Percentiles rank a stretch among this genome's conserved stretches.
These are phyloP conservation scores for Eustoma russellianum DNA, from an alignment of 257 asterid species.

Conservation along the genomic window DNA sequence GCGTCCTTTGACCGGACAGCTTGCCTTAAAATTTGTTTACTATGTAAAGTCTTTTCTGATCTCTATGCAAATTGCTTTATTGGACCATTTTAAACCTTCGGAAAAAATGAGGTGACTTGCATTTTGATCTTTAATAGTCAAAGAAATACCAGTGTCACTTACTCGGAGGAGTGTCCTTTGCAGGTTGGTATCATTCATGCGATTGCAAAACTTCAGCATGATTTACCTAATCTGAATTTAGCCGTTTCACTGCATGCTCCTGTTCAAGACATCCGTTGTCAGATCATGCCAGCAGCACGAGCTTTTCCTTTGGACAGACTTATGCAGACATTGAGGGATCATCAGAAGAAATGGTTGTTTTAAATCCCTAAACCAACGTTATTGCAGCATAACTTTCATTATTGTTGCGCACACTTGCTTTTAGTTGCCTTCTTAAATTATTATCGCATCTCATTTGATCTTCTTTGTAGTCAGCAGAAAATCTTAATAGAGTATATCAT, in stretches of 20 bases:
- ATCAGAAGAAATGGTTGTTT: constrained; percentile 66
- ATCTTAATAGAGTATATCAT: constrained; percentile 94
- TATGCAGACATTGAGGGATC: constrained; percentile 64
- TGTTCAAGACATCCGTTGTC: constrained; percentile 88
- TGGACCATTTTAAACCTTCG: not conserved
- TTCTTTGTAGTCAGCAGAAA: constrained; percentile 69
- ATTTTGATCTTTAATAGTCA: not conserved
- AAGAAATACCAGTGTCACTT: not conserved
- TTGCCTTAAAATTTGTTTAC: not conserved
- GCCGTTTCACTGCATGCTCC: constrained; percentile 98
- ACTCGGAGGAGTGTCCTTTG: not conserved
- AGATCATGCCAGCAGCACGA: constrained; percentile 98
- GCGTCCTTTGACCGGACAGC: constrained; percentile 10
- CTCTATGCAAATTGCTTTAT: not conserved
- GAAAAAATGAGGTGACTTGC: not conserved
- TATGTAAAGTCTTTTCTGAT: not conserved
- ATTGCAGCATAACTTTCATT: not conserved
- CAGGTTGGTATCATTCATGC: constrained; percentile 95
- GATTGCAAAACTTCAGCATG: constrained; percentile 68
- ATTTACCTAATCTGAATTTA: constrained; percentile 69
- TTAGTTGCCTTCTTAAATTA: constrained; percentile 5
- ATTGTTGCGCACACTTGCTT: not conserved
- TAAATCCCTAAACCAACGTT: constrained; percentile 1
- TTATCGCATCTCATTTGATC: constrained; percentile 23
- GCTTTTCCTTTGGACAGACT: constrained; percentile 89